These are phyloP conservation scores for Peribolospora baueri DNA, from an alignment of 768 basidiomycete genomes.

Conservation along the genomic window DNA sequence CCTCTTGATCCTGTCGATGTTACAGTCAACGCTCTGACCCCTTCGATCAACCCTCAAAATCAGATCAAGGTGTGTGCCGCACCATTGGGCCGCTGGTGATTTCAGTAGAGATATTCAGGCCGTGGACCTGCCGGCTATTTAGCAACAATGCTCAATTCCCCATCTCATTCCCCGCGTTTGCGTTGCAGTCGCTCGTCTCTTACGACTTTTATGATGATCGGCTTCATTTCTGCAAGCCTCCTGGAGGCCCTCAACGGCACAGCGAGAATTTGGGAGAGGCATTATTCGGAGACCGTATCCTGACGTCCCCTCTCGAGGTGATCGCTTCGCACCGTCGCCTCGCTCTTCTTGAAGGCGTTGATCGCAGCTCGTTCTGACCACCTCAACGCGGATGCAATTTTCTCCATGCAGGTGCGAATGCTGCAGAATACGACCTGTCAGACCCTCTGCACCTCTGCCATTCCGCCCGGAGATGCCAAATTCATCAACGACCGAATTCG, in stretches of 20 bases:
- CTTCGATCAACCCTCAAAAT: no score
- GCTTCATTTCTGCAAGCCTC: constrained; percentile 66
- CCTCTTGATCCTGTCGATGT: no score
- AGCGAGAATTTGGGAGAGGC: constrained; percentile 42
- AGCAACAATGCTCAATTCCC: no score
- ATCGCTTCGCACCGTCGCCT: constrained; percentile 11
- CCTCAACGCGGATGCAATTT: neutral
- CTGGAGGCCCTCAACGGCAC: constrained; percentile 19
- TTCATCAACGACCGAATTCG: constrained; percentile 79
- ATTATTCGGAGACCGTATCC: constrained; percentile 97
- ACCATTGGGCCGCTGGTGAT: no score
- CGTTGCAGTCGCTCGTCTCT: neutral
- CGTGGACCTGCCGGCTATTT: no score
- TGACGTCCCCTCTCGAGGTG: constrained; percentile 69
- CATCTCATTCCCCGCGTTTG: no score
- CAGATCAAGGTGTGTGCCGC: no score
- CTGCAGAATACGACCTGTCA: constrained; percentile 50
- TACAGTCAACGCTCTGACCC: no score
- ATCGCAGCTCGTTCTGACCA: neutral
- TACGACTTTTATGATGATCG: constrained; percentile 75
- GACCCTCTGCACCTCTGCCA: constrained; percentile 37
- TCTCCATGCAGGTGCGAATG: constrained; percentile 39
- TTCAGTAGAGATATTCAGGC: no score
- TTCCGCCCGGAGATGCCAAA: constrained; percentile 47
- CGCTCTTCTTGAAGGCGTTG: neutral